phyloP scores from a whole-genome alignment of 176 grass and related monocot species.

The Chloris gayana region DNA sequence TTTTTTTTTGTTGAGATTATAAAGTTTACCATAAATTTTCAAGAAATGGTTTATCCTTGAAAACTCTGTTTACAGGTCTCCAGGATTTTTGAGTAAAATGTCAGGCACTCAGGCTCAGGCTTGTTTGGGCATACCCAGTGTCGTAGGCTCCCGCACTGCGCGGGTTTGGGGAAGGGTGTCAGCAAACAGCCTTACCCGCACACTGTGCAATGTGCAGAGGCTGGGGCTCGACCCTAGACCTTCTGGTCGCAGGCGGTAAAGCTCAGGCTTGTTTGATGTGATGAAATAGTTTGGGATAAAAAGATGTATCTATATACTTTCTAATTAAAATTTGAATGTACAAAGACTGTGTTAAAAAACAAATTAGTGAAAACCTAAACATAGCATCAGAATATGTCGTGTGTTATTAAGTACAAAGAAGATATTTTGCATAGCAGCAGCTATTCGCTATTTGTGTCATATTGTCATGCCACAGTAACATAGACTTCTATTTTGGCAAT shows the following conservation, averaged over 20 bases:
- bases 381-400: neutral
- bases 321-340: neutral
- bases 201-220: too few species aligned
- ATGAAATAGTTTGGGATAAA: neutral
- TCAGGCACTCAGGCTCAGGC: too few species aligned
- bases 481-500: neutral
- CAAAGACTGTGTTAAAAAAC: neutral
- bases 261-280: neutral
- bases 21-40: neutral
- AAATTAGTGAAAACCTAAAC: neutral
- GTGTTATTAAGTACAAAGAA: constrained; percentile 8
- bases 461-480: neutral
- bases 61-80: neutral
- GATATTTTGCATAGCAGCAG: neutral
- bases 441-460: neutral
- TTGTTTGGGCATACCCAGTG: too few species aligned
- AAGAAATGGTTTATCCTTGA: neutral
- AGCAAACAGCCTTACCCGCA: too few species aligned
- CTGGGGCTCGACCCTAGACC: too few species aligned
- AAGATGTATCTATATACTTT: neutral
- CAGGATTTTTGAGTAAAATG: neutral
- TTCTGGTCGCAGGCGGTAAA: too few species aligned
- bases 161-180: too few species aligned
- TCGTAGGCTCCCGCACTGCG: too few species aligned
- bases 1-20: neutral